Base-by-base conservation (phyloP, 768 basidiomycete genomes). In the Psilocybe cyanescens region DNA sequence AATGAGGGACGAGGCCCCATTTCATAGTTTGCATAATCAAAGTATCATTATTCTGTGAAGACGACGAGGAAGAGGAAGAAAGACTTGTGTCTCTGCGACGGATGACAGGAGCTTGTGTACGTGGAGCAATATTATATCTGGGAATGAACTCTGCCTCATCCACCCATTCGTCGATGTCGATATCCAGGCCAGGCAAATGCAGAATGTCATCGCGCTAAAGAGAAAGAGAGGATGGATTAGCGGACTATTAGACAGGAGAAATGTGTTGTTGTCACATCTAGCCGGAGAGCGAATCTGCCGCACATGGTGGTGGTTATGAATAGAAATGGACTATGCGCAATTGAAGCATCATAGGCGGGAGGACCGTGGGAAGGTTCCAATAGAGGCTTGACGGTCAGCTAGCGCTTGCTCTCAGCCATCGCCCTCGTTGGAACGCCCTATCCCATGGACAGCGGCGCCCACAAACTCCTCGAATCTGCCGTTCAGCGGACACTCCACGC, bases 1-100 rank as follows among this genome's bases (percentile, higher is more conserved):
- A 95, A 70, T 91, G 87, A 0, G 92, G 94, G 2, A 95, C 85
- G 1, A 96, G 79, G 6, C 96, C 95, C 95, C 95, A 98, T 60
- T 83, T 88, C 93, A 94, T 94, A 0, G 90, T 89, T 37, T 93
- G 91, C 63, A 96, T 71, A 24, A 90, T 76, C 17, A 88, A 74
- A 11, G 72, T 47, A 31, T 62, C 58, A 8, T 58, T 31, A 33
- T 59, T 65, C 30, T 44, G 48, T 9, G 48, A 65, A 54, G 62
- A 55, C 24, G 60, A 62, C 5, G 67, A 62, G 24, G 65, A 68
- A 14, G 69, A 64, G 41, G 41, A 44, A 44, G 41, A 44, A 44
- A 12, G 41, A n/a, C 14, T 44, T 44, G 1, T 44, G 53, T 72
- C 78, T 58, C 77, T 67, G 41, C 80, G 77, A 14, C 87, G 83